These are phyloP conservation scores for Suillus placidus DNA, from an alignment of 768 basidiomycete genomes.

Conservation along the genomic window DNA sequence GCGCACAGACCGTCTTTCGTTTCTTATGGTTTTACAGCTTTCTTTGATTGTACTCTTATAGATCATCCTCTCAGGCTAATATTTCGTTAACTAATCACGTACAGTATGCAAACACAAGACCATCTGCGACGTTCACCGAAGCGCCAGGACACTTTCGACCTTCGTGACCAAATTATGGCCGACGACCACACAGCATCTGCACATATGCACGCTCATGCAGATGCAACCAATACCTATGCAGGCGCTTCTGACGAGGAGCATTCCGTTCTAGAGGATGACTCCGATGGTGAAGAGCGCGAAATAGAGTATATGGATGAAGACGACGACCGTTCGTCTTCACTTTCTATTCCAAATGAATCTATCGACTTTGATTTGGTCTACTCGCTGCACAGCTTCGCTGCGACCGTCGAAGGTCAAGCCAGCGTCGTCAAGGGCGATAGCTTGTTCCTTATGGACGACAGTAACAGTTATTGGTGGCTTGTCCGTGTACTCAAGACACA, in stretches of 20 bases:
- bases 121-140: slow-evolving; percentile 26
- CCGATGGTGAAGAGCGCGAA: slow-evolving; percentile 71
- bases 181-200: slow-evolving; percentile 52
- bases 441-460: slow-evolving; percentile 95
- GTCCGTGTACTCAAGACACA: slow-evolving; percentile 98
- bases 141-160: slow-evolving; percentile 70
- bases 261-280: slow-evolving; percentile 85
- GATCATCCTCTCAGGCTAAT: background rate
- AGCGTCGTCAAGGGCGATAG: slow-evolving; percentile 99
- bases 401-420: slow-evolving; percentile 98
- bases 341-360: slow-evolving; percentile 87
- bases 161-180: slow-evolving; percentile 62
- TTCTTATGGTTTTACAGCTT: slow-evolving; percentile 1
- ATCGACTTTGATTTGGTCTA: slow-evolving; percentile 95
- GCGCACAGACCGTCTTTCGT: background rate
- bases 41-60: background rate
- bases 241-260: slow-evolving; percentile 72
- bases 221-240: slow-evolving; percentile 43
- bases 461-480: slow-evolving; percentile 99
- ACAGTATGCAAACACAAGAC: slow-evolving; percentile 34
- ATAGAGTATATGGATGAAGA: slow-evolving; percentile 71
- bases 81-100: slow-evolving; percentile 4
- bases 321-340: slow-evolving; percentile 76
- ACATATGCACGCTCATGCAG: slow-evolving; percentile 50
- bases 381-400: slow-evolving; percentile 94